These are phyloP conservation scores for Diplocarpon mali DNA, from an alignment of 2,329 filamentous ascomycete genomes.

Conservation along the genomic window DNA sequence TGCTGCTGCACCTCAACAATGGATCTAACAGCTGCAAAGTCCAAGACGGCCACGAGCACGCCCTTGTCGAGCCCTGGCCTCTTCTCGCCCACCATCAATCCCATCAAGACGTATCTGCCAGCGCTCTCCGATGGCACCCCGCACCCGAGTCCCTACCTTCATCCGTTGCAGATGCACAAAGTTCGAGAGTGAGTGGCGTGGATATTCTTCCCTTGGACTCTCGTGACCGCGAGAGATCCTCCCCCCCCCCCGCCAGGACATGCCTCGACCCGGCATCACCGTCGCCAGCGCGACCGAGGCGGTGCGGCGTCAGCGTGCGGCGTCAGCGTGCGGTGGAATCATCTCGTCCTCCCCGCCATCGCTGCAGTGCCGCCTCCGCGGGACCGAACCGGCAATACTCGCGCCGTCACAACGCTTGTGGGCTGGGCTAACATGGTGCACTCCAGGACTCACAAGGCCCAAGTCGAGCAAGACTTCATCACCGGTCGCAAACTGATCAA, in stretches of 20 bases:
- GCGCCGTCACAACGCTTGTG: background rate
- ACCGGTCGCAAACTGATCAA: conserved; percentile 96
- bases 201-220: background rate
- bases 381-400: background rate
- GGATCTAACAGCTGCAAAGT: conserved; percentile 16
- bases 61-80: conserved; percentile 51
- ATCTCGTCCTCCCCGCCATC: too few species aligned
- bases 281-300: too few species aligned
- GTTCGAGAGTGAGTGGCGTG: conserved; percentile 57
- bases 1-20: conserved; percentile 20
- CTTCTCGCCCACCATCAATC: conserved; percentile 40
- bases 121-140: conserved; percentile 39
- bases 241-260: too few species aligned
- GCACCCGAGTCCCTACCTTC: conserved; percentile 50
- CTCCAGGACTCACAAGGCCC: conserved; percentile 70
- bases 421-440: conserved; percentile 15
- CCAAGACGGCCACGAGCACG: conserved; percentile 37
- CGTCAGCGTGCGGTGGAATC: too few species aligned
- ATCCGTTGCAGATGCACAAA: conserved; percentile 60
- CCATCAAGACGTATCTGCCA: conserved; percentile 26
- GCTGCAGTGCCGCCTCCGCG: background rate
- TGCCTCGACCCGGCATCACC: background rate
- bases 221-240: background rate
- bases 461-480: conserved; percentile 77
- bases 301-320: background rate